Evolutionary conservation across 331 rosid genomes (phyloP), one percentile per base, ranked within the genome.

Genomic region (Saraca asoca): DNA sequence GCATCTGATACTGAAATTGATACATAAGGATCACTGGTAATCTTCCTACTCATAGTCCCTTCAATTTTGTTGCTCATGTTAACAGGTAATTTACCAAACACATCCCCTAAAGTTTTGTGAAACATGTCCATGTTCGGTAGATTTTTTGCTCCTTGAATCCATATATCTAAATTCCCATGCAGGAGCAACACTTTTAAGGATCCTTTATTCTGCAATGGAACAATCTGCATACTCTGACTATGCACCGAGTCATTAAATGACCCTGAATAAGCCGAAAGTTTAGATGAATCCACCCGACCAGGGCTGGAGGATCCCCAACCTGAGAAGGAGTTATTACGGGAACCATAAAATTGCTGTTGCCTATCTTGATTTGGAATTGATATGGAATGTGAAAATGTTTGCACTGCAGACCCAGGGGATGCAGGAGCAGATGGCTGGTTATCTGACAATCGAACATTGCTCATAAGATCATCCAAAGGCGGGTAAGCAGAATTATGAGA

Each of bases 41-140:
- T 90, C 83, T 81, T 84, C 67, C 31, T 70, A 68, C 61, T 83
- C 69, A 79, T 33, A 9, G 71, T 79, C 44, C 93, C 95, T 59
- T 92, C 89, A 20, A 80, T 39, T 78, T 87, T 87, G 77, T 68
- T 83, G 65, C 74, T 39, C 79, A 75, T 63, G 58, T 75, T 83
- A 72, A 82, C 87, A 29, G 93, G 91, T 15, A 87, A 74, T 35
- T 5, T 85, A 19, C 76, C 52, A 70, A 94, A 77, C 84, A 94
- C 7, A 65, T 86, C 96, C 41, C 91, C 97, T 58, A 90, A 75
- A 33, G 97, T 90, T 64, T 81, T 94, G 75, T 94, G 98, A 76
- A 94, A 94, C 97, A 88, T 88, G 81, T 94, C 98, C 97, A 90
- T 82, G 73, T 94, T 94, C 2, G 98, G 98, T 75, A 94, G 96